Conservation (phyloP, 108 stramenopile species). For the Mediolabrus comicus region DNA sequence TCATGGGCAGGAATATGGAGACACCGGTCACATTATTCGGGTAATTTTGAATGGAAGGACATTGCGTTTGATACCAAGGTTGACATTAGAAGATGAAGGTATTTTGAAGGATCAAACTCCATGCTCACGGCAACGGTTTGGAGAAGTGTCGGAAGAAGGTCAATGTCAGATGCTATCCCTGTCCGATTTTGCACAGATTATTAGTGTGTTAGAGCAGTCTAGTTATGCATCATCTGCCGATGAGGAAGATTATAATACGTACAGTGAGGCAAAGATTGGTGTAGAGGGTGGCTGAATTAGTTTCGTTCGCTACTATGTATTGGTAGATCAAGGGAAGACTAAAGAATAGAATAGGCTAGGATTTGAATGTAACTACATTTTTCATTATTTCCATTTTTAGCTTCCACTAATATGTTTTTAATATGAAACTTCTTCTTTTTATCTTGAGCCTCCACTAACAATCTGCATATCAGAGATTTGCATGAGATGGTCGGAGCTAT, state of each 20-base stretch:
- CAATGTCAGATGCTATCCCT: conserved; percentile 34
- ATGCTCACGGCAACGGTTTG: conserved; percentile 23
- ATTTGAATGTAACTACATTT: not conserved
- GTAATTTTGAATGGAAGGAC: conserved; percentile 49
- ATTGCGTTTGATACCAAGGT: conserved; percentile 31
- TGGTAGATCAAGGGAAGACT: no score
- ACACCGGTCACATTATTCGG: conserved; percentile 10
- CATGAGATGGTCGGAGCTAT: conserved; percentile 95
- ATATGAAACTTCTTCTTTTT: conserved; percentile 11
- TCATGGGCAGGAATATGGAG: conserved; percentile 7
- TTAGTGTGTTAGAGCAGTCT: conserved; percentile 23
- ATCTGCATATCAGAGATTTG: conserved; percentile 95
- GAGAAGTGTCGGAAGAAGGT: conserved; percentile 9
- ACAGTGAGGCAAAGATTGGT: not conserved
- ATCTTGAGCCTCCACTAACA: conserved; percentile 41
- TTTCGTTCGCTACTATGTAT: not conserved
- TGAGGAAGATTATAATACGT: not conserved
- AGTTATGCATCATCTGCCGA: not conserved
- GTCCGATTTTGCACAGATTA: conserved; percentile 36
- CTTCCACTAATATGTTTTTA: not conserved
- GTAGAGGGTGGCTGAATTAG: not conserved
- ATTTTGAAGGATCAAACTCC: conserved; percentile 32
- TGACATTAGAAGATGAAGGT: conserved; percentile 33
- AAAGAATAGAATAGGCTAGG: not conserved
- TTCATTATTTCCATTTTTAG: not conserved